These are phyloP conservation scores for Steccherinum ochraceum DNA, from an alignment of 768 basidiomycete species.

Conservation along the genomic window DNA sequence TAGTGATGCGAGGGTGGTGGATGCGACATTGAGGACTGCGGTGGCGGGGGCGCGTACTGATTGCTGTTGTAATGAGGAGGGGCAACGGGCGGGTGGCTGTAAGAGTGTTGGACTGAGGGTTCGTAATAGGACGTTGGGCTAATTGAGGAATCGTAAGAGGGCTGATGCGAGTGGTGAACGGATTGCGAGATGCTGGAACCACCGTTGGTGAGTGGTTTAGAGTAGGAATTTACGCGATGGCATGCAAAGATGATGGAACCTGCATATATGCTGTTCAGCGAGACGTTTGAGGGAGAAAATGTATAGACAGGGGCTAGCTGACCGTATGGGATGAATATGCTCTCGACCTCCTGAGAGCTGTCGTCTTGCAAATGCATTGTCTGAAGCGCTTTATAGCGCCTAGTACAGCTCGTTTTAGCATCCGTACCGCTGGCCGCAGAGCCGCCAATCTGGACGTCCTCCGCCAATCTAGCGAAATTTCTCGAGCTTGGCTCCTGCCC, in stretches of 20 bases:
- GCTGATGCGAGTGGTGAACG: slow-evolving; percentile 1
- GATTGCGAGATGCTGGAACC: slow-evolving; percentile 4
- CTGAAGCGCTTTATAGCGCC: slow-evolving; percentile 73
- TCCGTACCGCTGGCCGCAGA: slow-evolving; percentile 45
- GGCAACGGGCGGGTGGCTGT: not conserved
- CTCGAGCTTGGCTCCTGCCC: slow-evolving; percentile 27
- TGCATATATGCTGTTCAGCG: slow-evolving; percentile 21
- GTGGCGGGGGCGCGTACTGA: not conserved
- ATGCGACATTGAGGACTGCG: not conserved
- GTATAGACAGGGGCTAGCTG: slow-evolving; percentile 25
- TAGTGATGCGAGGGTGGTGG: slow-evolving; percentile 2
- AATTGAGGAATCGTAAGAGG: not conserved
- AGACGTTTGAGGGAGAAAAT: slow-evolving; percentile 1
- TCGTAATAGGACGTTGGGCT: not conserved
- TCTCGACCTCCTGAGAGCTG: slow-evolving; percentile 64
- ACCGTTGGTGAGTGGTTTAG: slow-evolving; percentile 22
- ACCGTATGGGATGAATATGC: slow-evolving; percentile 90
- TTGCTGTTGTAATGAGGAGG: not conserved
- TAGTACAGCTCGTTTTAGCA: slow-evolving; percentile 83
- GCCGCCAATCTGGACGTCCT: slow-evolving; percentile 57
- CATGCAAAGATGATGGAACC: slow-evolving; percentile 69
- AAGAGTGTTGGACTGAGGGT: too few relatives aligned
- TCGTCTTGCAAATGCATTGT: slow-evolving; percentile 44
- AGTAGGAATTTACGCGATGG: slow-evolving; percentile 51
- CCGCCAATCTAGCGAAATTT: slow-evolving; percentile 53